Percentiles rank a stretch among this genome's conserved stretches.
Evolutionary conservation across 805 yeast genomes (phyloP).

Genomic region (Pichia membranifaciens): DNA sequence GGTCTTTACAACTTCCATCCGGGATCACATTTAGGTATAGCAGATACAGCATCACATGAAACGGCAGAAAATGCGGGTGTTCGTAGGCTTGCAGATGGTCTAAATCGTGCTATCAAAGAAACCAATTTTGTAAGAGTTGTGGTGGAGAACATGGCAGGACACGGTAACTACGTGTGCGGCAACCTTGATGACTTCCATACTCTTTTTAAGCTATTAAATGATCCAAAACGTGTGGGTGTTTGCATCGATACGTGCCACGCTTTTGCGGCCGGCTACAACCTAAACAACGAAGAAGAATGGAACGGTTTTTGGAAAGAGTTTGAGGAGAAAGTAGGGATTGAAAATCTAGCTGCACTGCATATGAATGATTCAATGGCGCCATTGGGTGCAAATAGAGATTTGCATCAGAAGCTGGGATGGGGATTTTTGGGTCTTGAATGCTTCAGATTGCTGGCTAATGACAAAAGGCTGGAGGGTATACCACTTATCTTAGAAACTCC

Average conservation of each 20-base stretch:
- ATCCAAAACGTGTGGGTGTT: slow-evolving; percentile 85
- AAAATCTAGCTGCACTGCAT: slow-evolving; percentile 77
- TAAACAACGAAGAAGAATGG: slow-evolving; percentile 53
- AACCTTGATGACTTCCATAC: slow-evolving; percentile 65
- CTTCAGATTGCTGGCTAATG: slow-evolving; percentile 73
- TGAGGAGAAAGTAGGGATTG: slow-evolving; percentile 66
- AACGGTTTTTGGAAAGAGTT: slow-evolving; percentile 68
- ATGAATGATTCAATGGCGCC: slow-evolving; percentile 96
- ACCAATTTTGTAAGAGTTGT: slow-evolving; percentile 82
- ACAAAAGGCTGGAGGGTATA: slow-evolving; percentile 49
- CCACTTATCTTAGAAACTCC: slow-evolving; percentile 92
- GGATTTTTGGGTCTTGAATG: slow-evolving; percentile 88
- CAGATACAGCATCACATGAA: slow-evolving; percentile 58
- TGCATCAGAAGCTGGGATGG: slow-evolving; percentile 83
- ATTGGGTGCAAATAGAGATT: slow-evolving; percentile 78
- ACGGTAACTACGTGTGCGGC: slow-evolving; percentile 85
- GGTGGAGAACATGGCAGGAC: slow-evolving; percentile 97
- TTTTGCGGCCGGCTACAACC: slow-evolving; percentile 93
- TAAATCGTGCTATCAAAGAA: slow-evolving; percentile 68
- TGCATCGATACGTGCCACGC: slow-evolving; percentile 96
- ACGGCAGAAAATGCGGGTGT: slow-evolving; percentile 17
- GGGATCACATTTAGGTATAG: slow-evolving; percentile 70
- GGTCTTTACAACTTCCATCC: slow-evolving; percentile 92
- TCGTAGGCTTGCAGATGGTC: slow-evolving; percentile 63
- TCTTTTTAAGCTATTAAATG: slow-evolving; percentile 73